A percentile compares a stretch with the other conserved stretches of the same genome.
Evolutionary conservation across 805 yeast genomes (phyloP).

Genomic region (Candida methanosorbosa): DNA sequence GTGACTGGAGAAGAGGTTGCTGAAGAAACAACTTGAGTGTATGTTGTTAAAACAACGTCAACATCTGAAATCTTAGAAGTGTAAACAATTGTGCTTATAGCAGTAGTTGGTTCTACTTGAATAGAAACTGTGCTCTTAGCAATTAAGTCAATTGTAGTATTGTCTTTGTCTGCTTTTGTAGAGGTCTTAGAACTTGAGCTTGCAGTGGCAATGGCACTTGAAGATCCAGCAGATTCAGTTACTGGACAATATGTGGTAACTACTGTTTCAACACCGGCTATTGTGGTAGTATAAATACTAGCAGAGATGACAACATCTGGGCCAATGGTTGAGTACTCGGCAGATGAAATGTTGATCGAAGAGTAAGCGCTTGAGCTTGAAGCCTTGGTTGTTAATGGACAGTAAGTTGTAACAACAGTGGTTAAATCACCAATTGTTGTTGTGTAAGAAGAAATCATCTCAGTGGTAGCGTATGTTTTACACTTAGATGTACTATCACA

Average conservation of each 20-base stretch:
- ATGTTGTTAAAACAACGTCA: constrained; percentile 18
- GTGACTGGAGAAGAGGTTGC: background rate
- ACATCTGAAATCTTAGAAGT: constrained; percentile 17
- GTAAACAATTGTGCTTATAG: constrained; percentile 11
- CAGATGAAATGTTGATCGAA: too few species aligned
- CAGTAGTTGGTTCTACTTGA: constrained; percentile 9
- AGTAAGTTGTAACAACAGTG: constrained; percentile 16
- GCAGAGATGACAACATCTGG: constrained; percentile 7
- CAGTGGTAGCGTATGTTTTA: constrained; percentile 8
- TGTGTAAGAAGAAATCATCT: constrained; percentile 15
- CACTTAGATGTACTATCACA: constrained; percentile 7
- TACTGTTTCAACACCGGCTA: constrained; percentile 2
- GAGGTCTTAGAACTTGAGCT: constrained; percentile 4
- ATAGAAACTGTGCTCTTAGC: constrained; percentile 11
- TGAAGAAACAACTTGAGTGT: constrained; percentile 1
- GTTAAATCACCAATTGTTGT: constrained; percentile 12
- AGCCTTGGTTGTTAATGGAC: constrained; percentile 3
- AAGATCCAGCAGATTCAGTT: too few species aligned
- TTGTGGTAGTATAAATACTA: constrained; percentile 1
- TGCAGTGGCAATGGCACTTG: constrained; percentile 2
- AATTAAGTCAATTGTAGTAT: constrained; percentile 12
- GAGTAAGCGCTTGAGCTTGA: background rate
- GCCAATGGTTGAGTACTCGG: constrained; percentile 1
- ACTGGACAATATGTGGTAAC: constrained; percentile 5
- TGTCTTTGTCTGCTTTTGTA: background rate